Percentiles rank a stretch among this genome's conserved stretches.
Evolutionary conservation across 2,329 filamentous ascomycete species (phyloP).

Genomic region (Aspergillus sojae): DNA sequence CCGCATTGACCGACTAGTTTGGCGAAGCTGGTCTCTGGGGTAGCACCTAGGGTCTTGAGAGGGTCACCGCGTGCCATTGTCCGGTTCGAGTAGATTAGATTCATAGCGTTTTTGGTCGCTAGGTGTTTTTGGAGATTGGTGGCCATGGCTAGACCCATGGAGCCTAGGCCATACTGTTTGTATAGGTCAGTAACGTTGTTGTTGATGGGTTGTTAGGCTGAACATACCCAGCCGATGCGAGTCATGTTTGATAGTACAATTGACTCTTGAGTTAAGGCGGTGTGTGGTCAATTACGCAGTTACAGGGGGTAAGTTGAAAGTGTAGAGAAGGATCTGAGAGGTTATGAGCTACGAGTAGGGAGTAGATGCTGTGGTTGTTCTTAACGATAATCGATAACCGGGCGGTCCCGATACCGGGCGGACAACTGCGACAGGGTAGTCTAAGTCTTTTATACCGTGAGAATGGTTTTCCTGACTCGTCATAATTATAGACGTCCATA

Average conservation of each 20-base stretch:
- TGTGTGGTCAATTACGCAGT: not conserved
- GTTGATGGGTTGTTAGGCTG: not conserved
- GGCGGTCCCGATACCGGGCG: slow-evolving; percentile 24
- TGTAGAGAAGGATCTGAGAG: not conserved
- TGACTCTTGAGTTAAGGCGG: not conserved
- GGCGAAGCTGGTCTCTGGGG: slow-evolving; percentile 34
- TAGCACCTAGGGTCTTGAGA: slow-evolving; percentile 39
- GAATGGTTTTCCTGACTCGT: not conserved
- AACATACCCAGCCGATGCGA: slow-evolving; percentile 41
- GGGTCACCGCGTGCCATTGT: slow-evolving; percentile 43
- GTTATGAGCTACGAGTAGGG: not conserved
- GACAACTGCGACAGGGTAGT: slow-evolving; percentile 9
- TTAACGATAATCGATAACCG: slow-evolving; percentile 16
- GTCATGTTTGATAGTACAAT: slow-evolving; percentile 23
- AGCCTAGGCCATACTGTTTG: slow-evolving; percentile 45
- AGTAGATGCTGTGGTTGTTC: not conserved
- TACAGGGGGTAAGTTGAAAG: not conserved
- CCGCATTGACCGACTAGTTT: slow-evolving; percentile 40
- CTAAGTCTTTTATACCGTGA: not conserved
- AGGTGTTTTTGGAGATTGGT: slow-evolving; percentile 47
- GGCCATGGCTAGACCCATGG: slow-evolving; percentile 50
- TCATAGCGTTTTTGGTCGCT: slow-evolving; percentile 32
- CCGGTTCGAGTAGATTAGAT: slow-evolving; percentile 45
- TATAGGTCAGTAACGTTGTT: slow-evolving; percentile 3
- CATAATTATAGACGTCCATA: not conserved